phyloP scores from a whole-genome alignment of 495 filamentous ascomycete species.

The Penicillium simplicissimum region DNA sequence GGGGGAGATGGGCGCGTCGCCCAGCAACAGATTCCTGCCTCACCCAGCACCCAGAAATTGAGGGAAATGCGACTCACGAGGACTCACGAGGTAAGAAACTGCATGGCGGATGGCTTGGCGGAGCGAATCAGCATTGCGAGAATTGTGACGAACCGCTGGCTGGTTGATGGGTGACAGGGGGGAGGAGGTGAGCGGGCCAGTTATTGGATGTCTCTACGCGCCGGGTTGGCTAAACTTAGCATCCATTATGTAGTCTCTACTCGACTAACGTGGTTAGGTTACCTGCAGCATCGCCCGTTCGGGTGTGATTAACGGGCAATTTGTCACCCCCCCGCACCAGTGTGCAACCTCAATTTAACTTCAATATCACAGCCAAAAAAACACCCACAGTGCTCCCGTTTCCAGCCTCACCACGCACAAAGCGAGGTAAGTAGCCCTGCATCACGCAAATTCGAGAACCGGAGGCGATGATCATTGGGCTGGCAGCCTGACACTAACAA shows the following conservation, averaged over 20 bases:
- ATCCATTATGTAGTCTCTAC: background rate
- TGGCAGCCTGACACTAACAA: background rate
- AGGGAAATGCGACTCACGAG: background rate
- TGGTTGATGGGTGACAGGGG: slow-evolving; percentile 7
- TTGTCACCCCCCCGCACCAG: background rate
- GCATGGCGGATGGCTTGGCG: slow-evolving; percentile 2
- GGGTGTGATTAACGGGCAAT: slow-evolving; percentile 4
- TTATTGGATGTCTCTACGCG: slow-evolving; percentile 34
- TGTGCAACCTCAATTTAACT: slow-evolving; percentile 7
- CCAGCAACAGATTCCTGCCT: slow-evolving; percentile 6
- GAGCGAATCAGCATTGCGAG: slow-evolving; percentile 4
- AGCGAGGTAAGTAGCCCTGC: slow-evolving; percentile 17
- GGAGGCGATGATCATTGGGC: background rate
- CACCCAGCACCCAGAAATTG: slow-evolving; percentile 1
- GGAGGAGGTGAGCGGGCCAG: slow-evolving; percentile 10
- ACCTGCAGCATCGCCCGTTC: background rate
- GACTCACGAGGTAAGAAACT: slow-evolving; percentile 1
- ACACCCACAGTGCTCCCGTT: slow-evolving; percentile 12
- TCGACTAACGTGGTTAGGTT: no score
- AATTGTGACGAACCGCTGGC: slow-evolving; percentile 26
- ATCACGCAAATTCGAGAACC: slow-evolving; percentile 4
- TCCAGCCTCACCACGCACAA: slow-evolving; percentile 14
- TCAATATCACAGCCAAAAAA: background rate
- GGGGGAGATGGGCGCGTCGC: slow-evolving; percentile 28
- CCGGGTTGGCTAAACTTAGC: slow-evolving; percentile 39